Evolutionary conservation across 2,329 filamentous ascomycete genomes (phyloP), one percentile per base, ranked within the genome.

Genomic region (Torrubiellomyces zombiae): DNA sequence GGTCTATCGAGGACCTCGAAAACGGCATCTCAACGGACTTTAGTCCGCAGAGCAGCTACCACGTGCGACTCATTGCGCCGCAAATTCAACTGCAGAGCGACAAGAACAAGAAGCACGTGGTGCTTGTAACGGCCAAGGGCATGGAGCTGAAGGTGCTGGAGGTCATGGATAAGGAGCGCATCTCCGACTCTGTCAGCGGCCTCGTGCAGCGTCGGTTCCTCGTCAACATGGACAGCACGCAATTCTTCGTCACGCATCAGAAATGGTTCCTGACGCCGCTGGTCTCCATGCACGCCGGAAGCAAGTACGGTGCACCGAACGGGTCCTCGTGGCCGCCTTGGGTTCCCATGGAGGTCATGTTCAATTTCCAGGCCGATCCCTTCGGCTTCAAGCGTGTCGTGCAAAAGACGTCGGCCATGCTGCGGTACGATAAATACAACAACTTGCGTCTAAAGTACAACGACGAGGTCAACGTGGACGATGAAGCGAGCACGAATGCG

Each of bases 61-160:
- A 95, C 42, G 69, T 98, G 33, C 79, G 85, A 18, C 67, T 99
- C 20, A 94, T 98, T 39, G 89, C 86, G 5, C 89, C 89, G 9
- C 89, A 99, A 47, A 94, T 99, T 30, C 89, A 99, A 47, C 63
- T 99, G 21, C 86, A 98, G 45, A 95, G 89, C 47, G 89, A 98
- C 44, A 95, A 94, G 61, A 95, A 98, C 49, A 77, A 76, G 32
- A 93, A 92, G 49, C 79, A 92, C 29, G 89, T 91, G n/a, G 78
- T 94, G 5, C 62, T 99, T n/a, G 75, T 95, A 23, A 89, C 86
- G 3, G 83, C 85, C 15, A 95, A 95, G 51, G 82, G 85, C 26
- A 98, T 98, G 83, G 85, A 95, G 48, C 68, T 95, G 28, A 95
- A 95, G 55, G 79, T 98, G 8, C 70, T 98, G 12, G 86, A 94